Evolutionary conservation across 2,329 filamentous ascomycete species (phyloP), one percentile per base, ranked within the genome.

Genomic region (Cladophialophora chaetospira): DNA sequence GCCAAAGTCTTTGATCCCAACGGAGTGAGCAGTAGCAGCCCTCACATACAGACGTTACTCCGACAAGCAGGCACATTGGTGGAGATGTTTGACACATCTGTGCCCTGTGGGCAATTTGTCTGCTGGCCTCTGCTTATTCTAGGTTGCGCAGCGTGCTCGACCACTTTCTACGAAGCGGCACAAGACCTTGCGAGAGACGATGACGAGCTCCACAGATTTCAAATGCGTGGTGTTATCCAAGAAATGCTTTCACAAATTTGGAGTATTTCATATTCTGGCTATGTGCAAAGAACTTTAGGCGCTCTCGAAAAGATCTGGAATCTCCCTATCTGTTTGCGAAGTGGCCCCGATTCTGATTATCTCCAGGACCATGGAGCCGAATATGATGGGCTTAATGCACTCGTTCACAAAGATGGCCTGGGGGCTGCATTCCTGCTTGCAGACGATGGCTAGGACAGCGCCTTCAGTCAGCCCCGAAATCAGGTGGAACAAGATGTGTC

Each of bases 41-140:
- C 50, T 6, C 43, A 53, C 25, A 53, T 62, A 11, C 40, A 55
- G 15, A 28, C 35, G 4, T 46, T 55, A n/a, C 11, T 57, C 15
- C 17, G n/a, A 10, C 31, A 42, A 23, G 60, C 45, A 8, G 23
- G 35, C 4, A 43, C 33, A 3, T 42, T 62, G 23, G 23, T 62
- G 15, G 43, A 55, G 26, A 19, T 45, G 17, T 62, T 38, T 23
- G 60, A 62, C 31, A 48, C 48, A 19, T 49, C 25, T 42, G 46
- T 47, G 3, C 45, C 53, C 9, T 62, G 53, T 38, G 60, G 53
- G 15, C 60, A 62, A 26, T 60, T 60, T 29, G 58, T 60, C n/a
- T 60, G 57, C 51, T 62, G 60, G 60, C 53, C 60, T n/a, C 45
- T 62, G 13, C 44, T 62, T 3, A 44, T 62, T 23, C 42, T 62